A percentile compares a stretch with the other conserved stretches of the same genome.
Conservation (phyloP, 75 land plant genomes). For the Chamaecyparis obtusa region DNA sequence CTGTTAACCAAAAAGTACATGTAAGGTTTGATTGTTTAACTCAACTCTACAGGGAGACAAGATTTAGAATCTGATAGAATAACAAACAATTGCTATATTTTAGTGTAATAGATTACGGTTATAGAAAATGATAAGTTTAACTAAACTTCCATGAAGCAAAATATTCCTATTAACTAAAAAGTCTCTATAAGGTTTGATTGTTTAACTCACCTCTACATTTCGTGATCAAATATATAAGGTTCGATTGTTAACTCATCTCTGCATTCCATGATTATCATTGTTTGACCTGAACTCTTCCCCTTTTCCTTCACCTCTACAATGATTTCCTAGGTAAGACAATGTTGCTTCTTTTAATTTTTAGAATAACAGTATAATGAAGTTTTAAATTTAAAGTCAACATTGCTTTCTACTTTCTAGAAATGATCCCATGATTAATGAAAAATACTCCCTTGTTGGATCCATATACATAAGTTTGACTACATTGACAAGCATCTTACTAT, state of each 20-base stretch:
- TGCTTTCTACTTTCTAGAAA: no score
- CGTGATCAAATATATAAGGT: no score
- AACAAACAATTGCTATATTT: background rate
- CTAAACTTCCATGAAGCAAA: background rate
- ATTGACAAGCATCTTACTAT: background rate
- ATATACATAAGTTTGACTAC: background rate
- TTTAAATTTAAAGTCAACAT: no score
- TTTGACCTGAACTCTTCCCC: background rate
- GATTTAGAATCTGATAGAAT: background rate
- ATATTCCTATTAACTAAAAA: background rate
- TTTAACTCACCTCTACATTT: background rate
- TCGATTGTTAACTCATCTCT: no score
- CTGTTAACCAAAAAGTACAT: no score
- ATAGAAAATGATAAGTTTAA: no score
- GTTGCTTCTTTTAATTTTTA: no score
- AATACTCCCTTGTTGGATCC: background rate
- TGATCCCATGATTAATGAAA: no score
- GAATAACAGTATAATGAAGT: no score
- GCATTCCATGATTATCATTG: background rate
- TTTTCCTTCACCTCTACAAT: background rate
- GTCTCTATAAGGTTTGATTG: background rate
- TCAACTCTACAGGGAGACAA: background rate
- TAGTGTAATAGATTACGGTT: background rate
- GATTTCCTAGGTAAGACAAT: no score
- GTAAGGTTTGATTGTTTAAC: no score